phyloP scores from a whole-genome alignment of 225 moss, liverwort and hornwort genomes.

The Pleurozium schreberi region DNA sequence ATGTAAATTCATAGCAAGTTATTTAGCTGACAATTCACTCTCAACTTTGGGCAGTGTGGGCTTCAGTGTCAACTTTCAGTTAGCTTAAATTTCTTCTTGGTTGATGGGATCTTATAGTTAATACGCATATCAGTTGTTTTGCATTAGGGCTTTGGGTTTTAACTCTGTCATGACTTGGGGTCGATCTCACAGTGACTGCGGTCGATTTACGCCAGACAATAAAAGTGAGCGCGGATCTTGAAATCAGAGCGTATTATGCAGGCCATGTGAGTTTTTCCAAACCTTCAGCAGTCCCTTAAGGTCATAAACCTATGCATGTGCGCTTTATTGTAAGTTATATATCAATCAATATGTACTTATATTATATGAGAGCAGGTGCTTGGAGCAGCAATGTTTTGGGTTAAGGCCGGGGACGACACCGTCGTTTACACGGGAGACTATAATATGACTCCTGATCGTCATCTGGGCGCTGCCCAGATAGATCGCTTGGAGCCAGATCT shows the following conservation, averaged over 20 bases:
- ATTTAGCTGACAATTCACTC: background rate
- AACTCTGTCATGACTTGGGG: background rate
- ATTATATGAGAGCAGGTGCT: conserved; percentile 49
- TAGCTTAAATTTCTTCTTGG: background rate
- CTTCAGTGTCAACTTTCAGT: background rate
- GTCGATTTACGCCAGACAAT: conserved; percentile 91
- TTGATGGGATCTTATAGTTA: background rate
- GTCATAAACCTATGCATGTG: background rate
- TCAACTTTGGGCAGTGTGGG: background rate
- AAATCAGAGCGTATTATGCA: conserved; percentile 93
- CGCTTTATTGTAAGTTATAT: background rate
- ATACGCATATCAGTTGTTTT: background rate
- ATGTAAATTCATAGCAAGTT: background rate
- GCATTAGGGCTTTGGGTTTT: background rate
- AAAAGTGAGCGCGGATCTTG: conserved; percentile 57
- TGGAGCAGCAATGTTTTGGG: conserved; percentile 98
- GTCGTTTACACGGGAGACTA: conserved; percentile 97
- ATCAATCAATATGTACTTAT: background rate
- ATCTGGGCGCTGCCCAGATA: conserved; percentile 95
- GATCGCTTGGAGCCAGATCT: conserved; percentile 92
- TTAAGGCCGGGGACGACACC: conserved; percentile 78
- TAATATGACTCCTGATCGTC: conserved; percentile 98
- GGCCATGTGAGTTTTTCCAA: conserved; percentile 68
- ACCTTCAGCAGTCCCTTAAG: background rate
- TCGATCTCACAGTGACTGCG: conserved; percentile 58